Evolutionary conservation across 2,329 filamentous ascomycete genomes (phyloP), one percentile per base, ranked within the genome.

Genomic region (Kalmusia sp.): DNA sequence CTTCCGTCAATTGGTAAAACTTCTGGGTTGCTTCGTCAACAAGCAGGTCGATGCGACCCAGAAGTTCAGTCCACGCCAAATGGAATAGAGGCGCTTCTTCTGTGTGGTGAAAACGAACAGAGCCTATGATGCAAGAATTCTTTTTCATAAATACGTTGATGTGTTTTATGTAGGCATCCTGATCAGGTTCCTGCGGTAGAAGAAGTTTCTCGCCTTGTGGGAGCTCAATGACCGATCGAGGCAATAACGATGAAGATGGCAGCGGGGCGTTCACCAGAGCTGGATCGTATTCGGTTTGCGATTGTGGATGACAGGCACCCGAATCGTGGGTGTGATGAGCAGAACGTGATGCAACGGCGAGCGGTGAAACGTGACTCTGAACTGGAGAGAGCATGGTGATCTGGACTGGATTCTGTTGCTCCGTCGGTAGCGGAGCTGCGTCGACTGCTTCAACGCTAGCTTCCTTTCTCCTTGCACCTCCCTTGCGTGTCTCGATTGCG

Each of bases 131-230:
- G 24, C 9, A 8, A 14, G 6, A n/a, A 14, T 86, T 86, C 57
- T 90, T 88, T 65, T 84, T 88, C 59, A 88, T 89, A 67, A 90
- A 89, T n/a, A 84, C 84, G 28, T 81, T 83, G 33, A 83, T 82
- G 3, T 83, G 84, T 4, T 53, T 57, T 7, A 72, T 59, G 14
- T 58, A 19, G 3, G 57, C 58, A 7, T 62, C 51, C 37, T 39
- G 43, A 6, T 43, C 24, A 17, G 34, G 44, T 2, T 49, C 33
- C 12, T 30, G 50, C 6, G 60, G 59, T 9, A 60, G 54, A 39
- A 55, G 27, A 11, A 47, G 38, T 37, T 57, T 43, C 12, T 25
- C 30, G 27, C n/a, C 21, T n/a, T 28, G n/a, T 22, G 22, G 30
- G 14, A 41, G 21, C 12, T 47, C 43, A 35, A 34, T 27, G 22